Evolutionary conservation across 495 filamentous ascomycete genomes (phyloP).

Genomic region (Podospora appendiculata): DNA sequence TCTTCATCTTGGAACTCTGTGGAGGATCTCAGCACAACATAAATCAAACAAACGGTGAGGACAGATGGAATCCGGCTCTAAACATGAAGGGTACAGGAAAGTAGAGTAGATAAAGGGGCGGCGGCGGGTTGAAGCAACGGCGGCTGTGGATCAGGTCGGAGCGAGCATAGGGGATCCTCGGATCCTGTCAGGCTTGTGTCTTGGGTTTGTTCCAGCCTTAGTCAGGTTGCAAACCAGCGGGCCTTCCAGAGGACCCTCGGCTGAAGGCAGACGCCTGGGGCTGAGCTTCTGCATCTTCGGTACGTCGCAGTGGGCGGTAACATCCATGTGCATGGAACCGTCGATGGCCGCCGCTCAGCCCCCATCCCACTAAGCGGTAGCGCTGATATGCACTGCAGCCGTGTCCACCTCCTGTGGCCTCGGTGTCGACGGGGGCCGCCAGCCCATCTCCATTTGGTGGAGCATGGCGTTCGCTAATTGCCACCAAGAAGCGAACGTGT

Average conservation of each 20-base stretch:
- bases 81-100: not conserved
- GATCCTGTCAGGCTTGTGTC: constrained; percentile 13
- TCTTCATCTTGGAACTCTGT: constrained; percentile 46
- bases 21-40: not conserved
- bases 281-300: too few species aligned
- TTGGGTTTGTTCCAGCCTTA: constrained; percentile 16
- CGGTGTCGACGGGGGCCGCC: not conserved
- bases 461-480: not conserved
- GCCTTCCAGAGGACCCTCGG: not conserved
- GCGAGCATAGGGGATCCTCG: constrained; percentile 9
- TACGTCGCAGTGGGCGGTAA: too few species aligned
- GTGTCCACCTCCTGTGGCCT: too few species aligned
- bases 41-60: not conserved
- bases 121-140: not conserved
- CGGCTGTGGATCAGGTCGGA: not conserved
- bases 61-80: not conserved
- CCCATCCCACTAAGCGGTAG: too few species aligned
- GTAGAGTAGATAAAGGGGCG: not conserved
- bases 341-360: too few species aligned
- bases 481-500: not conserved
- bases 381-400: too few species aligned
- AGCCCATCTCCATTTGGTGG: not conserved
- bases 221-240: not conserved
- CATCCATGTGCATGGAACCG: too few species aligned
- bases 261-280: not conserved